A percentile compares a stretch with the other conserved stretches of the same genome.
Evolutionary conservation across 2,329 filamentous ascomycete genomes (phyloP).

Genomic region (Colletotrichum tropicale): DNA sequence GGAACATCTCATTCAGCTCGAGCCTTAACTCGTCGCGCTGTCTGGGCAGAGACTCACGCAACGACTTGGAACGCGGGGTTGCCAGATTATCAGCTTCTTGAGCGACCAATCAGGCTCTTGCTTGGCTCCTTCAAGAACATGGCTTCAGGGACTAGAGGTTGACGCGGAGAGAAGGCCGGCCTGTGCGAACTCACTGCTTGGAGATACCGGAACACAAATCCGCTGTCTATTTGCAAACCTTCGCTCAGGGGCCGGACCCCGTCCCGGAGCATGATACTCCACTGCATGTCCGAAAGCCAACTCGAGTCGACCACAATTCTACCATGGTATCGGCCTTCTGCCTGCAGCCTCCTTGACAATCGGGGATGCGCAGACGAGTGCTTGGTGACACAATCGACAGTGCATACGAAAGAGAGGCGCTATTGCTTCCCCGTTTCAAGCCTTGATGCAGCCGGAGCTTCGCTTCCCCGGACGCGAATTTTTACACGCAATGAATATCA

Average conservation of each 20-base stretch:
- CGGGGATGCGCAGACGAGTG: neutral
- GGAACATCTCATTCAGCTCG: neutral
- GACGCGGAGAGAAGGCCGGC: neutral
- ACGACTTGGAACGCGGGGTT: neutral
- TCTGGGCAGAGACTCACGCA: neutral
- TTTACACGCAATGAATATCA: conserved; percentile 26
- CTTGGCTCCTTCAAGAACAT: neutral
- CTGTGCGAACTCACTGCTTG: neutral
- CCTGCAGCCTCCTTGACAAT: neutral
- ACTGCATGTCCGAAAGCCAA: neutral
- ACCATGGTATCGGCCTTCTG: neutral
- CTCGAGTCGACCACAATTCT: neutral
- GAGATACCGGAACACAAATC: neutral
- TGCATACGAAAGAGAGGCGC: neutral
- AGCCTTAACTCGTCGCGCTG: neutral
- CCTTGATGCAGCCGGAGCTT: neutral
- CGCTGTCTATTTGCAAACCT: neutral
- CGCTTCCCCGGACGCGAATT: neutral
- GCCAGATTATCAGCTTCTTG: neutral
- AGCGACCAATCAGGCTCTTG: neutral
- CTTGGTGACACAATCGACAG: neutral
- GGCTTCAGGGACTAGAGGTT: neutral
- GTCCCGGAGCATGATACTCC: neutral
- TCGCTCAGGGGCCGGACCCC: neutral
- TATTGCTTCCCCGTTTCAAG: neutral